These are phyloP conservation scores for Tilletia setariae DNA, from an alignment of 1,284 basidiomycete species.

Conservation along the genomic window DNA sequence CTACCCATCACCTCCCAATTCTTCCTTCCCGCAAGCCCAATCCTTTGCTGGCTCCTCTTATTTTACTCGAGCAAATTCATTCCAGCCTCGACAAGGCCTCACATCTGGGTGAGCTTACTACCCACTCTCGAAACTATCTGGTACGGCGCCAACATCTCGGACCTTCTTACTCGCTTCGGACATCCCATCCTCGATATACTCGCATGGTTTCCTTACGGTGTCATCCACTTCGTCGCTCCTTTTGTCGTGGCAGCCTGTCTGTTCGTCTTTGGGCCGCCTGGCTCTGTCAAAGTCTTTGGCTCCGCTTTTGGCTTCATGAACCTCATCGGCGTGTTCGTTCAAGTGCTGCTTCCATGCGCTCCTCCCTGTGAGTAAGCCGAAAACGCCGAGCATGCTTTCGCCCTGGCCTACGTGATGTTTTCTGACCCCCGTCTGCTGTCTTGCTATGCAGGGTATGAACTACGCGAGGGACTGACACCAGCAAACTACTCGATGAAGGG, in stretches of 20 bases:
- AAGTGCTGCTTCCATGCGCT: constrained; percentile 86
- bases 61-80: constrained; percentile 86
- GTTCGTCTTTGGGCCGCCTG: constrained; percentile 75
- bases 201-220: constrained; percentile 94
- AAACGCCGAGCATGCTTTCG: background rate
- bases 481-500: constrained; percentile 84
- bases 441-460: constrained; percentile 75
- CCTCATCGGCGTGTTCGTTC: constrained; percentile 79
- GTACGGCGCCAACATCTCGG: constrained; percentile 94
- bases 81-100: constrained; percentile 69
- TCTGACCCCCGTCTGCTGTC: background rate
- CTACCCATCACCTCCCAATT: constrained; percentile 89
- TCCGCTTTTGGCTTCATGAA: constrained; percentile 92
- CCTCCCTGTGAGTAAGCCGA: constrained; percentile 66
- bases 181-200: constrained; percentile 86
- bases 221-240: constrained; percentile 81
- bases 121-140: constrained; percentile 90
- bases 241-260: constrained; percentile 63
- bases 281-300: constrained; percentile 79
- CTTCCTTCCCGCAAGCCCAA: constrained; percentile 80
- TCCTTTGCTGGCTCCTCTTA: constrained; percentile 67
- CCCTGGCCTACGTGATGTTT: too few species aligned
- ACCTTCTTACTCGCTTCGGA: constrained; percentile 89
- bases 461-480: constrained; percentile 91
- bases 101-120: constrained; percentile 83